Percentiles rank a stretch among this genome's conserved stretches.
These are phyloP conservation scores for Cyberlindnera lachancei DNA, from an alignment of 805 yeast species.

Conservation along the genomic window DNA sequence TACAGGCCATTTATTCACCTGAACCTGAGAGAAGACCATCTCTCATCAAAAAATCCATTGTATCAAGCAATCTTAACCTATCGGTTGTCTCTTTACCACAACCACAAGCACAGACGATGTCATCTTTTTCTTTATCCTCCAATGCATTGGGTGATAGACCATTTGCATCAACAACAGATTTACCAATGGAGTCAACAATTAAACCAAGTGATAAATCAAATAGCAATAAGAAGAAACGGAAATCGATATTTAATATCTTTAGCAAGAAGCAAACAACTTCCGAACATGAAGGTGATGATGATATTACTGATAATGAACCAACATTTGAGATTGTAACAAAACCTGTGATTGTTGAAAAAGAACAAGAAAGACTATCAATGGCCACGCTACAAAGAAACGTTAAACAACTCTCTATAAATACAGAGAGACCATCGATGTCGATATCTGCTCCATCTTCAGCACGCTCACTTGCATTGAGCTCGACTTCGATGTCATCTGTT, in stretches of 20 bases:
- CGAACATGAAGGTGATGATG: too few species aligned
- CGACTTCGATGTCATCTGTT: neutral
- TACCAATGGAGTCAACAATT: neutral
- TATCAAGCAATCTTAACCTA: conserved; percentile 3
- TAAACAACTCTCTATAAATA: conserved; percentile 1
- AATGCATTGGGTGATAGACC: neutral
- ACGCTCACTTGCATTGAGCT: conserved; percentile 3
- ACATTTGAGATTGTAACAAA: conserved; percentile 20
- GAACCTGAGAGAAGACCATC: neutral
- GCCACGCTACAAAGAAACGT: conserved; percentile 9
- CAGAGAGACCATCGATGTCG: too few species aligned
- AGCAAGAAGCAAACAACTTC: conserved; percentile 10
- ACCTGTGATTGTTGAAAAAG: conserved; percentile 1
- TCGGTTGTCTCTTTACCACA: conserved; percentile 14
- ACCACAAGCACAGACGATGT: too few species aligned
- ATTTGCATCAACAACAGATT: neutral
- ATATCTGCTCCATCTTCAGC: conserved; percentile 5
- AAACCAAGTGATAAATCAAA: conserved; percentile 4
- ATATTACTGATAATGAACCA: conserved; percentile 12
- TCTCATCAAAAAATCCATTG: neutral
- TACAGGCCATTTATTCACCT: neutral
- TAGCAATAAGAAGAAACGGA: conserved; percentile 14
- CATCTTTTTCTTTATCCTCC: neutral
- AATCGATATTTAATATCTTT: conserved; percentile 20
- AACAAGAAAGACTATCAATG: conserved; percentile 3